Conservation (phyloP, 179 eudicot species). For the Camellia oleifera region DNA sequence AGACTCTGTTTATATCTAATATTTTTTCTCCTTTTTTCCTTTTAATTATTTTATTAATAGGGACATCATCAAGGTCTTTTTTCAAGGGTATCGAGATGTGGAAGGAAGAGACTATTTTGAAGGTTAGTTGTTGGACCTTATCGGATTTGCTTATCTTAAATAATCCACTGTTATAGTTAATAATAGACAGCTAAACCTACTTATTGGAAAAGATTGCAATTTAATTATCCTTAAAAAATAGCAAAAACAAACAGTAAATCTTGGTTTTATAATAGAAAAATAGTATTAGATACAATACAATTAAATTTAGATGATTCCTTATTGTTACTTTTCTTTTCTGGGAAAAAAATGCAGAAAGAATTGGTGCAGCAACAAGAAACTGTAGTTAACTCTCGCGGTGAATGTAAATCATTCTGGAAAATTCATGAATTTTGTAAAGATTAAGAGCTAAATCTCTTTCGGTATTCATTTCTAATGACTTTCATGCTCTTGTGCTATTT, state of each 20-base stretch:
- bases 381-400: constrained; percentile 70
- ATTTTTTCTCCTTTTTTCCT: not conserved
- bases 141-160: not conserved
- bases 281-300: not conserved
- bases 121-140: constrained; percentile 34
- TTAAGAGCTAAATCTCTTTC: not conserved
- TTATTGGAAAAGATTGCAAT: not conserved
- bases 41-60: constrained; percentile 33
- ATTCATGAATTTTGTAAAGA: not conserved
- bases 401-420: constrained; percentile 58
- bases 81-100: constrained; percentile 85
- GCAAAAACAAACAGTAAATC: not conserved
- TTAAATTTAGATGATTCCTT: not conserved
- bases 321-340: not conserved
- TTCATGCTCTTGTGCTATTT: not conserved
- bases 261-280: no score
- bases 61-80: constrained; percentile 95
- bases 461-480: not conserved
- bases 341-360: constrained; percentile 60
- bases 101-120: constrained; percentile 88
- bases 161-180: not conserved
- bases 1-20: not conserved
- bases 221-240: not conserved
- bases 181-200: not conserved
- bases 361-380: constrained; percentile 40